These are phyloP conservation scores for Zymoseptoria brevis DNA, from an alignment of 2,329 filamentous ascomycete species.

Conservation along the genomic window DNA sequence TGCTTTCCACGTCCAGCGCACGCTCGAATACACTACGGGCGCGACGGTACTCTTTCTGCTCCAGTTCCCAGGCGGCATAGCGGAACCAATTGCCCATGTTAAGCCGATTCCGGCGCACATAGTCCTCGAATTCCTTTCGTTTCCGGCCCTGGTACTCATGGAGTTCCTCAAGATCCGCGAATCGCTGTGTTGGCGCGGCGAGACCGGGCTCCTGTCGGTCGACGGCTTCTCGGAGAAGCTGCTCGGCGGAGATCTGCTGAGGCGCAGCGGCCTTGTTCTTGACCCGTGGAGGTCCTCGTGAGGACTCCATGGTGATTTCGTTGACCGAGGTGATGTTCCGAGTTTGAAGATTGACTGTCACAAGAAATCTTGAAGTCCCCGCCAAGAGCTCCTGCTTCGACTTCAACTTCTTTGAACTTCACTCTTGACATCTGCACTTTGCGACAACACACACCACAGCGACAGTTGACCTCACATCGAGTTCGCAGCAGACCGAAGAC, in stretches of 20 bases:
- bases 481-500: background rate
- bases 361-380: background rate
- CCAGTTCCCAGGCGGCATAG: constrained; percentile 94
- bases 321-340: background rate
- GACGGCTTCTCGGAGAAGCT: constrained; percentile 92
- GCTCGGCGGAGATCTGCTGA: constrained; percentile 82
- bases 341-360: background rate
- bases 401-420: background rate
- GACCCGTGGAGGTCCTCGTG: constrained; percentile 86
- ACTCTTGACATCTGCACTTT: background rate
- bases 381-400: background rate
- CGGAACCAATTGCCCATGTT: constrained; percentile 99
- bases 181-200: constrained; percentile 86
- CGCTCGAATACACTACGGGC: constrained; percentile 91
- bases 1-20: constrained; percentile 83
- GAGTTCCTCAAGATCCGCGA: constrained; percentile 92
- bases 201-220: constrained; percentile 86
- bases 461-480: background rate
- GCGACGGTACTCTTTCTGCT: constrained; percentile 93
- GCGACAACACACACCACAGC: background rate
- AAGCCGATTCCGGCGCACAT: constrained; percentile 86
- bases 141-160: constrained; percentile 96
- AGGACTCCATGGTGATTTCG: constrained; percentile 63
- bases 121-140: constrained; percentile 94
- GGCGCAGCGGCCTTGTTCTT: constrained; percentile 96